These are phyloP conservation scores for Dichotomopilus funicola DNA, from an alignment of 2,329 filamentous ascomycete genomes.

Conservation along the genomic window DNA sequence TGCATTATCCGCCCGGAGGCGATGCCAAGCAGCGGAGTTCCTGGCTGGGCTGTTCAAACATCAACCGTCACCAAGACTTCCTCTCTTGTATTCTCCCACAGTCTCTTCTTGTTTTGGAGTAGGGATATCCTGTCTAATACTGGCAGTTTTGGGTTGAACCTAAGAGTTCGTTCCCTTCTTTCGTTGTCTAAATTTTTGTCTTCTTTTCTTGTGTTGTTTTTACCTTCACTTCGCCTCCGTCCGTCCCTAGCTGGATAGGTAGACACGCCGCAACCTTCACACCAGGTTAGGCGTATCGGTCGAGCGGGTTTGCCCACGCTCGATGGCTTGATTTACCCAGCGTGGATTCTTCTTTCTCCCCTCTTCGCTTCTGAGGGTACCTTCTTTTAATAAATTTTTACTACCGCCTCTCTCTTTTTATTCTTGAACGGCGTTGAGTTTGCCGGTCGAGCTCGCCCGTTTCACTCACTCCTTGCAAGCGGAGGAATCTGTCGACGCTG, in stretches of 20 bases:
- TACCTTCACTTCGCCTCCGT: background rate
- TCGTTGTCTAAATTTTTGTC: constrained; percentile 7
- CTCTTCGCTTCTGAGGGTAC: constrained; percentile 7
- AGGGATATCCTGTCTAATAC: constrained; percentile 12
- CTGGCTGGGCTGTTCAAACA: background rate
- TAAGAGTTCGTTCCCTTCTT: constrained; percentile 11
- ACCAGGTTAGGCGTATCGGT: background rate
- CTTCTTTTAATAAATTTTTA: constrained; percentile 24
- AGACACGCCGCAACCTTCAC: background rate
- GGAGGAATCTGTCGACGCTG: constrained; percentile 4
- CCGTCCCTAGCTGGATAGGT: background rate
- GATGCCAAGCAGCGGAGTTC: background rate
- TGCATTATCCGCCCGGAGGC: background rate
- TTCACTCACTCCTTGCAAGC: constrained; percentile 9
- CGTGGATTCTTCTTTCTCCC: constrained; percentile 8
- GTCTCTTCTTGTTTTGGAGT: constrained; percentile 4
- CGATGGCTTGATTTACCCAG: constrained; percentile 20
- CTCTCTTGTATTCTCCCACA: constrained; percentile 1
- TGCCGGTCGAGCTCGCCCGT: constrained; percentile 25
- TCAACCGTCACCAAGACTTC: background rate
- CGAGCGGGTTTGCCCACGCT: background rate
- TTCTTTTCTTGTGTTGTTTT: constrained; percentile 2
- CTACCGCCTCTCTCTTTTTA: constrained; percentile 20
- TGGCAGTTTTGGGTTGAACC: constrained; percentile 8
- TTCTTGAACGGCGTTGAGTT: constrained; percentile 20